Evolutionary conservation across 257 asterid genomes (phyloP), one percentile per base, ranked within the genome.

Genomic region (Striga asiatica): DNA sequence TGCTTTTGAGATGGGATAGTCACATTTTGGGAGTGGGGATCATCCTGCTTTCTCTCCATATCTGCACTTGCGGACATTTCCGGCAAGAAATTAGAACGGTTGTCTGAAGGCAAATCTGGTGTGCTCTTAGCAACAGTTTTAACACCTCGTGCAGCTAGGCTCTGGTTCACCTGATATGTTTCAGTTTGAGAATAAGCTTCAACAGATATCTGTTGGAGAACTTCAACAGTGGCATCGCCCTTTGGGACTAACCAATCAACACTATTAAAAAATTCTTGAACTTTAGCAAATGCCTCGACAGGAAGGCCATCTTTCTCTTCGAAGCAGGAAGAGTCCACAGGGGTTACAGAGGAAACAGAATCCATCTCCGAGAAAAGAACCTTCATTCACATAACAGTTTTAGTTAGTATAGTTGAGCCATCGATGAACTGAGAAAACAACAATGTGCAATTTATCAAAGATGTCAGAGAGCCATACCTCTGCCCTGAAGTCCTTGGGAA

Each of bases 291-390:
- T 59, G 96, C 96, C 76, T 89, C 98, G 71, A 65, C 84, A 41
- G 98, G 95, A 50, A 89, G 98, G 67, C 96, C 98, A 60, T 86
- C 95, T 72, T 83, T 89, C 74, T 89, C 98, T 64, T 83, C 96
- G 31, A 89, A 82, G 77, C 93, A 83, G 51, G 91, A 76, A 62
- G 67, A 57, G 66, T 86, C 82, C 56, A 53, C 66, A 42, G 87
- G 93, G 62, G 74, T 73, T 61, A 73, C 58, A 41, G 89, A 74
- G 56, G 88, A 61, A 53, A 74, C 76, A 60, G 88, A 79, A 74
- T 81, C 98, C 83, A 74, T 76, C 82, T 89, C 98, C 31, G 96
- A 89, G 70, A 89, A 89, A 58, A 89, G 83, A 72, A 89, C 85
- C 98, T 86, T 66, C 73, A 81, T 61, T 53, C 60, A 67, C 50